Conservation (phyloP, 2,329 filamentous ascomycete species). For the Pseudocercospora macadamiae region DNA sequence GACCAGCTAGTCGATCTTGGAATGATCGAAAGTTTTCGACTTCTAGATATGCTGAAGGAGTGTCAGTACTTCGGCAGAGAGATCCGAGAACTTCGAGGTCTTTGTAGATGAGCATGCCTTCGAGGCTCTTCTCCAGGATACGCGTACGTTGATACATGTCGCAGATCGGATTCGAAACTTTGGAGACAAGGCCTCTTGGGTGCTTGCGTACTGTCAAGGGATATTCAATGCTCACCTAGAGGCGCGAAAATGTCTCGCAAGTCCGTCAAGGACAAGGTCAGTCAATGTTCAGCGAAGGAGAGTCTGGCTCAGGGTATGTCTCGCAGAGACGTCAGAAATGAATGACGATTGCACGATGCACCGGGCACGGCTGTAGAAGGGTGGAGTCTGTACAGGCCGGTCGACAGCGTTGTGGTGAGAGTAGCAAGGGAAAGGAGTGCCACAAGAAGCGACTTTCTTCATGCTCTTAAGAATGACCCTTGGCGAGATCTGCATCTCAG, state of each 20-base stretch:
- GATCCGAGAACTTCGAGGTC: not conserved
- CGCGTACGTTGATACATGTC: constrained; percentile 13
- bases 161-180: constrained; percentile 10
- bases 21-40: not conserved
- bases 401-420: constrained; percentile 3
- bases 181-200: not conserved
- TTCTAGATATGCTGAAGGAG: not conserved
- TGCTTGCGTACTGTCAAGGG: not conserved
- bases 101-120: not conserved
- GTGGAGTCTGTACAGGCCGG: constrained; percentile 11
- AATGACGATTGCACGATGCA: constrained; percentile 28
- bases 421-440: constrained; percentile 8
- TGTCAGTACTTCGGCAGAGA: not conserved
- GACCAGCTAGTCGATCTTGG: constrained; percentile 28
- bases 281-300: constrained; percentile 25
- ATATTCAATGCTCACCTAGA: constrained; percentile 18
- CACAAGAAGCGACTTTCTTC: constrained; percentile 6
- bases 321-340: constrained; percentile 28
- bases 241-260: constrained; percentile 9
- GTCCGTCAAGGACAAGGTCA: constrained; percentile 18
- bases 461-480: constrained; percentile 28
- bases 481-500: constrained; percentile 27
- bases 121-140: not conserved
- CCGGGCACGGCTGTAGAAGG: constrained; percentile 21
- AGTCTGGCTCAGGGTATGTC: constrained; percentile 26